A percentile compares a stretch with the other conserved stretches of the same genome.
Evolutionary conservation across 306 rosid genomes (phyloP).

Genomic region (Acacia acuminata): DNA sequence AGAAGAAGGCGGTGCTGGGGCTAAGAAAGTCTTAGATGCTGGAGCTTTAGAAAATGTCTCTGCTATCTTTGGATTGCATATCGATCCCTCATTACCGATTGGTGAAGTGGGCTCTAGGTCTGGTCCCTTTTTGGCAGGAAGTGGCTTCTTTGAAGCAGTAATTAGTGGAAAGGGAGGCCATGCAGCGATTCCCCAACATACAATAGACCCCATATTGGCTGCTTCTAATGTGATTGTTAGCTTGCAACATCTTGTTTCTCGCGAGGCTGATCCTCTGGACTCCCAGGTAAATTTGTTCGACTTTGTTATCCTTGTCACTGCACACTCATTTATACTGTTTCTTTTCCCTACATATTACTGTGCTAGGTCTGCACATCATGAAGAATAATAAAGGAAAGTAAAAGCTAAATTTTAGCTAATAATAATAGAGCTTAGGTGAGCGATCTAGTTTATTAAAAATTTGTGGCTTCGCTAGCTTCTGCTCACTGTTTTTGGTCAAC

Average conservation of each 20-base stretch:
- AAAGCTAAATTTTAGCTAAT: not conserved
- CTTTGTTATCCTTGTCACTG: slow-evolving; percentile 2
- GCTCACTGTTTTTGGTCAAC: not conserved
- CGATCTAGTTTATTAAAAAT: not conserved
- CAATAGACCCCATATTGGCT: slow-evolving; percentile 85
- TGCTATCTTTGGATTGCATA: slow-evolving; percentile 80
- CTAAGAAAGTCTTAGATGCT: slow-evolving; percentile 63
- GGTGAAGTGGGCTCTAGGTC: slow-evolving; percentile 65
- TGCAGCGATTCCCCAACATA: slow-evolving; percentile 84
- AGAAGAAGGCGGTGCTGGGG: slow-evolving; percentile 93
- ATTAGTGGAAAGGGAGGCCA: slow-evolving; percentile 91
- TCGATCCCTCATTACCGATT: slow-evolving; percentile 30
- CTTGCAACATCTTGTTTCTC: slow-evolving; percentile 86
- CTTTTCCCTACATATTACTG: not conserved
- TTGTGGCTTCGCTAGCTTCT: slow-evolving; percentile 12
- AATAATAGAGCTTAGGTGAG: not conserved
- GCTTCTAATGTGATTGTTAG: slow-evolving; percentile 78
- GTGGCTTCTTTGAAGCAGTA: slow-evolving; percentile 76
- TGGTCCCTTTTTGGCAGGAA: slow-evolving; percentile 73
- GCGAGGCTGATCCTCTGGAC: slow-evolving; percentile 84
- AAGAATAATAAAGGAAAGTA: slow-evolving; percentile 20
- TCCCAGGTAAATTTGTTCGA: slow-evolving; percentile 59
- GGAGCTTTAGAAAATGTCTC: slow-evolving; percentile 62
- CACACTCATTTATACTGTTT: not conserved
- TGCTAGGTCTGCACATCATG: not conserved